These are phyloP conservation scores for Fagopyrum homotropicum DNA, from an alignment of 148 eudicot species.

Conservation along the genomic window DNA sequence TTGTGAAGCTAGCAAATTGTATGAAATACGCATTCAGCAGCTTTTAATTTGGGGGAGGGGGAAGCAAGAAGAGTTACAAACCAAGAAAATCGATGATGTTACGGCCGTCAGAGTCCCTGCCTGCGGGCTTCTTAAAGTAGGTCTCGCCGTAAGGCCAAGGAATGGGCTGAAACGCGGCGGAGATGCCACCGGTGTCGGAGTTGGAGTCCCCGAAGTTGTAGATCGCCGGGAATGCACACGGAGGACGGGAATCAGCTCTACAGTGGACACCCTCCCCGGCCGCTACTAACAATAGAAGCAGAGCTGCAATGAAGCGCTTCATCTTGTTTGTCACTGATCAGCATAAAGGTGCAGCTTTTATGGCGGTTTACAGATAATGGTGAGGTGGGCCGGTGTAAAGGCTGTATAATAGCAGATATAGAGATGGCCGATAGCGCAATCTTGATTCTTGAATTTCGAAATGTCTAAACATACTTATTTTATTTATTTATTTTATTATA, in stretches of 20 bases:
- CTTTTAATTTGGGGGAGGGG: neutral
- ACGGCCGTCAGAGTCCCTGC: constrained; percentile 35
- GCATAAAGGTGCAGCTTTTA: too few relatives aligned
- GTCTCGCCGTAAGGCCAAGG: constrained; percentile 32
- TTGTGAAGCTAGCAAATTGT: neutral
- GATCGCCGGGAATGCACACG: constrained; percentile 22
- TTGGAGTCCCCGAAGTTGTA: constrained; percentile 42
- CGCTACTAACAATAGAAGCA: neutral
- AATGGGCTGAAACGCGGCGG: constrained; percentile 33
- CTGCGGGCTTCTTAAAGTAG: constrained; percentile 30
- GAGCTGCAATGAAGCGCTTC: neutral
- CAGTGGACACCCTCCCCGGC: neutral
- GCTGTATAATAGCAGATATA: too few relatives aligned
- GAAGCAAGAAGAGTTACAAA: neutral
- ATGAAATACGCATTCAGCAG: neutral
- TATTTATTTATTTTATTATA: too few relatives aligned
- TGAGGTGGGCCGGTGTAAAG: too few relatives aligned
- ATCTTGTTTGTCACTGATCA: neutral
- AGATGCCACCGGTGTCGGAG: constrained; percentile 37
- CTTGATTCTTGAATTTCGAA: too few relatives aligned
- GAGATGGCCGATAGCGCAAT: too few relatives aligned
- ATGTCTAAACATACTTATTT: too few relatives aligned
- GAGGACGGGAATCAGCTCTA: neutral
- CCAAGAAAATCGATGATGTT: constrained; percentile 35
- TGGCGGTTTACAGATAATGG: too few relatives aligned